phyloP scores from a whole-genome alignment of 2,329 filamentous ascomycete genomes.

The Nigrospora oryzae region DNA sequence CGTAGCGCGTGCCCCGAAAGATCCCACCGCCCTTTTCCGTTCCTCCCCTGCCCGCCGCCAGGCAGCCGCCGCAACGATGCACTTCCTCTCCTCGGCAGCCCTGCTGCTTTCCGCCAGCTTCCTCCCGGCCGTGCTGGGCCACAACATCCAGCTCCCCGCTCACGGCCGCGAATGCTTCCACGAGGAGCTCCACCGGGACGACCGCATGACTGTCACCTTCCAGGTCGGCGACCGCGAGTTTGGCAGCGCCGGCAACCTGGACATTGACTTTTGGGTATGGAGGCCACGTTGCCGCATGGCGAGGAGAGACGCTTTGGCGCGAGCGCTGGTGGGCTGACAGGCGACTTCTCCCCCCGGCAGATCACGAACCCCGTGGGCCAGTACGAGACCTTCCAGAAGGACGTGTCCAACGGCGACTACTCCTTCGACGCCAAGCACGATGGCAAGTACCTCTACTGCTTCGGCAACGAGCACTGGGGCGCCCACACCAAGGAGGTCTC shows the following conservation, averaged over 20 bases:
- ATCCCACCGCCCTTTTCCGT: neutral
- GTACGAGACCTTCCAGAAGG: constrained; percentile 73
- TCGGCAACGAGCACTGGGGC: constrained; percentile 97
- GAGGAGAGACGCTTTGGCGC: neutral
- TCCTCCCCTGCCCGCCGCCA: neutral
- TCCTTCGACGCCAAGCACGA: constrained; percentile 79
- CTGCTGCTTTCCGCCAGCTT: constrained; percentile 44
- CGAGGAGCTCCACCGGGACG: constrained; percentile 83
- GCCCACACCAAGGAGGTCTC: constrained; percentile 95
- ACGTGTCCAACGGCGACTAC: constrained; percentile 84
- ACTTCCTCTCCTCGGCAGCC: constrained; percentile 32
- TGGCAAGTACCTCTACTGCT: constrained; percentile 93
- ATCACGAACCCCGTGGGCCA: constrained; percentile 71
- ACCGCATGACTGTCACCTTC: constrained; percentile 98
- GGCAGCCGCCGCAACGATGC: constrained; percentile 23
- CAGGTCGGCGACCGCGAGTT: constrained; percentile 97
- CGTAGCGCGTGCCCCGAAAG: neutral
- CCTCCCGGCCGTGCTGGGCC: constrained; percentile 51
- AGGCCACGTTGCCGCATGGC: constrained; percentile 1
- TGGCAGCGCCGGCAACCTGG: constrained; percentile 85
- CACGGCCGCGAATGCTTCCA: constrained; percentile 98
- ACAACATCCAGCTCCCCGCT: constrained; percentile 92
- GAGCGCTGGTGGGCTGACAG: constrained; percentile 6
- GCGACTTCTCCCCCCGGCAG: constrained; percentile 23
- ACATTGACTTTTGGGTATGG: constrained; percentile 96